Conservation (phyloP, 208 protist genomes). For the Acanthamoeba triangularis region DNA sequence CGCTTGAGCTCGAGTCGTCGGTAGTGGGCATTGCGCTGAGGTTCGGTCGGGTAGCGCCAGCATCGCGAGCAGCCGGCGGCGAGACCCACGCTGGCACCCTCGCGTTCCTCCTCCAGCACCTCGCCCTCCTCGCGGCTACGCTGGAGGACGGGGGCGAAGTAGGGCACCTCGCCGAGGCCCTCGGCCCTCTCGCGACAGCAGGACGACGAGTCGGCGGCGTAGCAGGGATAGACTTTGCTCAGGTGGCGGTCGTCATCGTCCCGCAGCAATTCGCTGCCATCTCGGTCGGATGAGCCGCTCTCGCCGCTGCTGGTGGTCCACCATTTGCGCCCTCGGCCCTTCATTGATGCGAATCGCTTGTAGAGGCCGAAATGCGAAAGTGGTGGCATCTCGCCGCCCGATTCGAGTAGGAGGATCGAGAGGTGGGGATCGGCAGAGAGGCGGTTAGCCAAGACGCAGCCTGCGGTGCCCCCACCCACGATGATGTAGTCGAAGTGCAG, state of each 20-base stretch:
- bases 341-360: not conserved
- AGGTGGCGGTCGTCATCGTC: not conserved
- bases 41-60: conserved; percentile 28
- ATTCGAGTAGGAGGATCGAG: conserved; percentile 27
- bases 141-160: not conserved
- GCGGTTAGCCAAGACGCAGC: conserved; percentile 42
- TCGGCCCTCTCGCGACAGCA: not conserved
- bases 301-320: not conserved
- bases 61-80: conserved; percentile 12
- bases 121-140: conserved; percentile 11
- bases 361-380: not conserved
- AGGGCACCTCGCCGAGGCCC: conserved; percentile 14
- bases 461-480: conserved; percentile 38
- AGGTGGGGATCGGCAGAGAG: conserved; percentile 3
- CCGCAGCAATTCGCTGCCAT: not conserved
- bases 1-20: conserved; percentile 3
- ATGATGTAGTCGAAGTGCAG: conserved; percentile 41
- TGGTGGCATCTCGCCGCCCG: not conserved
- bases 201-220: not conserved
- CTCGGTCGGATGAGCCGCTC: not conserved
- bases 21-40: conserved; percentile 23
- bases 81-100: not conserved
- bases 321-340: not conserved
- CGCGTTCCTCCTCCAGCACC: conserved; percentile 13
- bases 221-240: not conserved